Evolutionary conservation across 768 basidiomycete species (phyloP).

Genomic region (Sporobolomyces pararoseus): DNA sequence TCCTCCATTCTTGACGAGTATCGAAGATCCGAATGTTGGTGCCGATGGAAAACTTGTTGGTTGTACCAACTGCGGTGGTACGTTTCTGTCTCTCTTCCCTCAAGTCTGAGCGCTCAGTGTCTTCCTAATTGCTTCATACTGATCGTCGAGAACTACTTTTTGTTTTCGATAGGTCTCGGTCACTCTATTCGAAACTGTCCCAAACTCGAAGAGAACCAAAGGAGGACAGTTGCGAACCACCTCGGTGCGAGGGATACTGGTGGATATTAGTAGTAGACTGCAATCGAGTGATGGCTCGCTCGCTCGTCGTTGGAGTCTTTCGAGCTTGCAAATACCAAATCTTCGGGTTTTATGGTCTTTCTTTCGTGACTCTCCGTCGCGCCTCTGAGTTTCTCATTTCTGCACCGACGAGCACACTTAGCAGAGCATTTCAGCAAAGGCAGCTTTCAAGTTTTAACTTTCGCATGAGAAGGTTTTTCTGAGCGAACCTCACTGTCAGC

Average conservation of each 20-base stretch:
- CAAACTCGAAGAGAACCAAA: constrained; percentile 87
- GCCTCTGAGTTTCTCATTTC: no score
- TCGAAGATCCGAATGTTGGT: constrained; percentile 82
- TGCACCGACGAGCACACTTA: no score
- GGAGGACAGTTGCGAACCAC: constrained; percentile 85
- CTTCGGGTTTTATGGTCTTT: no score
- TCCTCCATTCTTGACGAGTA: constrained; percentile 80
- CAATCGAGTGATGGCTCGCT: not conserved
- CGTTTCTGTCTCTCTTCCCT: constrained; percentile 36
- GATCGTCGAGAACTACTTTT: no score
- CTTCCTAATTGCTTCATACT: no score
- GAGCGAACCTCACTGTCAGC: not conserved
- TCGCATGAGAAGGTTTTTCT: not conserved
- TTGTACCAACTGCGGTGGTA: constrained; percentile 94
- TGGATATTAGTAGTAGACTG: not conserved
- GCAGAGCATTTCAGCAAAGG: no score
- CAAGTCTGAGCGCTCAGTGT: not conserved
- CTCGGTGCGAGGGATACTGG: constrained; percentile 51
- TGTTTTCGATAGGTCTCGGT: constrained; percentile 65
- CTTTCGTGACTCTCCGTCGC: no score
- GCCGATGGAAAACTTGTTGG: constrained; percentile 70
- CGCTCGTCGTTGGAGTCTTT: not conserved
- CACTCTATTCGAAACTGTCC: constrained; percentile 93
- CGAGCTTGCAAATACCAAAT: no score
- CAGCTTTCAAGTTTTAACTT: no score